Evolutionary conservation across 257 asterid species (phyloP).

Genomic region (Sherardia arvensis): DNA sequence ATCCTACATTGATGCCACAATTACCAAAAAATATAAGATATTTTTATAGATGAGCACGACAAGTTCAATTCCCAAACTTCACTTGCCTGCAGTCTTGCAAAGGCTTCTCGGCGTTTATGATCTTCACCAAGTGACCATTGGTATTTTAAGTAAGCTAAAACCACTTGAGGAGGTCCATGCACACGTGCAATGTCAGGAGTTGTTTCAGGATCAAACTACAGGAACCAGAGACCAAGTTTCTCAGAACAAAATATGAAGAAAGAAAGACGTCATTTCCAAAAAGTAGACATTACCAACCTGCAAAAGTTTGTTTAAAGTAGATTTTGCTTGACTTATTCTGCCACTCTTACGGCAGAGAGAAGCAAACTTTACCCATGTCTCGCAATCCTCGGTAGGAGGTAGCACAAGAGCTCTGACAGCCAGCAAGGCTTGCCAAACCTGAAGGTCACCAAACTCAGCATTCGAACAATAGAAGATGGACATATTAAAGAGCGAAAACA

Average conservation of each 20-base stretch:
- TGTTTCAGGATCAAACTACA: constrained; percentile 90
- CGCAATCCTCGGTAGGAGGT: constrained; percentile 96
- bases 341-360: constrained; percentile 96
- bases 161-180: constrained; percentile 95
- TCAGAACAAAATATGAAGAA: background rate
- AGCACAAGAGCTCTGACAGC: constrained; percentile 88
- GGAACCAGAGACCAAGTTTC: constrained; percentile 8
- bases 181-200: constrained; percentile 69
- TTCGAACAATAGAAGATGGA: constrained; percentile 5
- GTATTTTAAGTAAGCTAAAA: constrained; percentile 86
- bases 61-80: constrained; percentile 5
- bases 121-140: constrained; percentile 99
- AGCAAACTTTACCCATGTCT: constrained; percentile 96
- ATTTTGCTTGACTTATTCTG: constrained; percentile 93
- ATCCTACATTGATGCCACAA: constrained; percentile 43
- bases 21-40: constrained; percentile 3
- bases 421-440: constrained; percentile 95
- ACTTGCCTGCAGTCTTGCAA: constrained; percentile 73
- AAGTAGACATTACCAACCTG: constrained; percentile 44
- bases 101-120: constrained; percentile 83
- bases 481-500: background rate
- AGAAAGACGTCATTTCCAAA: constrained; percentile 2
- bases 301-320: constrained; percentile 79
- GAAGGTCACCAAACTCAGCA: constrained; percentile 20
- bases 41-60: background rate